Conservation (phyloP, 1,284 basidiomycete genomes). For the Sanghuangporus weigelae region DNA sequence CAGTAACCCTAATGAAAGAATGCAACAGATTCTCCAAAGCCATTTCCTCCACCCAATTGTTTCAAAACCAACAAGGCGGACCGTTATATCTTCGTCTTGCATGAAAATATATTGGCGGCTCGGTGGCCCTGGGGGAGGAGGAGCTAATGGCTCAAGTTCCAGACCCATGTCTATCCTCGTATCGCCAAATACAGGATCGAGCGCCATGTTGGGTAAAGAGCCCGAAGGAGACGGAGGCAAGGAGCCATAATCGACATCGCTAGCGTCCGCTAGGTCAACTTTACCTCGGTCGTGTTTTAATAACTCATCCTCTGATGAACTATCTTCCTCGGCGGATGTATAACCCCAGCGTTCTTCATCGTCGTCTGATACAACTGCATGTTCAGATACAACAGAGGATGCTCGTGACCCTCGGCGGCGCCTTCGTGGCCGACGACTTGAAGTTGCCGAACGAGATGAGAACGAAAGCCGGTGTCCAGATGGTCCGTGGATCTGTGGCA, state of each 20-base stretch:
- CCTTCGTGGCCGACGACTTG: conserved; percentile 48
- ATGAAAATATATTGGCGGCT: conserved; percentile 87
- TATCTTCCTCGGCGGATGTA: conserved; percentile 57
- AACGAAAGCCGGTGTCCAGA: conserved; percentile 45
- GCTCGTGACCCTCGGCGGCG: conserved; percentile 32
- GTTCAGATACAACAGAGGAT: conserved; percentile 55
- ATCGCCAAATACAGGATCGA: conserved; percentile 76
- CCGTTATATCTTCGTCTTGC: conserved; percentile 85
- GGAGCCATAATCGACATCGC: conserved; percentile 65
- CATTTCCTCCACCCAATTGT: conserved; percentile 57
- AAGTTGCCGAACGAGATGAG: conserved; percentile 50
- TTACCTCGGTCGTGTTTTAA: conserved; percentile 27
- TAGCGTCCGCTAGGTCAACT: conserved; percentile 23
- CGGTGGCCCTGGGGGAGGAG: conserved; percentile 70
- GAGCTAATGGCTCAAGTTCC: conserved; percentile 50
- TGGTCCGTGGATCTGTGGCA: conserved; percentile 30
- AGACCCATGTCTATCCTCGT: conserved; percentile 73
- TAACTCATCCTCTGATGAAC: conserved; percentile 20
- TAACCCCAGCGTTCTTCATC: conserved; percentile 75
- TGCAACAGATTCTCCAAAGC: conserved; percentile 71
- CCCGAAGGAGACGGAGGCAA: conserved; percentile 56
- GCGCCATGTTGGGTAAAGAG: conserved; percentile 59
- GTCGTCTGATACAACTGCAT: conserved; percentile 48
- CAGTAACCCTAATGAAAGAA: conserved; percentile 72
- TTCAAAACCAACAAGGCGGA: conserved; percentile 90